phyloP scores from a whole-genome alignment of 169 alveolate genomes.

The Eimeria nieschulzi region DNA sequence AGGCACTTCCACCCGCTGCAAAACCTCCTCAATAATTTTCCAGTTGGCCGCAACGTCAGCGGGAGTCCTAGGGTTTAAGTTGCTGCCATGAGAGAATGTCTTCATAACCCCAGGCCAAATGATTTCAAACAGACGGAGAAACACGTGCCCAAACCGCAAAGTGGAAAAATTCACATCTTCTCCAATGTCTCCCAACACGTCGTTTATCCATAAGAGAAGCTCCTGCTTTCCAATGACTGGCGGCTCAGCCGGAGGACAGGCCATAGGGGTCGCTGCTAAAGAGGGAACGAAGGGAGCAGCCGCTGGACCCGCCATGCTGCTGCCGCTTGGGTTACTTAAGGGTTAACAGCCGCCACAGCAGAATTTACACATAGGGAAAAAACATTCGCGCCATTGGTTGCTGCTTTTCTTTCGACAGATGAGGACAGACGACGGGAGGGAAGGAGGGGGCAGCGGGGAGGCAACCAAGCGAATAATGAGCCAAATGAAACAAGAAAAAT shows the following conservation, averaged over 20 bases:
- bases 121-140: slow-evolving; percentile 65
- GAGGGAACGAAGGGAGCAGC: neutral
- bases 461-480: too few species aligned
- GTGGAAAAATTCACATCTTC: slow-evolving; percentile 43
- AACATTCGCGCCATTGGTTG: neutral
- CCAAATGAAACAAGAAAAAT: too few species aligned
- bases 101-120: slow-evolving; percentile 79
- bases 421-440: too few species aligned
- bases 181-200: slow-evolving; percentile 37
- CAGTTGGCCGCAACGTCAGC: slow-evolving; percentile 71
- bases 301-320: slow-evolving; percentile 27
- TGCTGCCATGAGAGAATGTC: neutral
- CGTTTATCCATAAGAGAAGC: slow-evolving; percentile 71
- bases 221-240: slow-evolving; percentile 76
- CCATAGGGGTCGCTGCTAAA: neutral
- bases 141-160: slow-evolving; percentile 73
- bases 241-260: neutral
- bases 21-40: slow-evolving; percentile 67
- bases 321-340: neutral
- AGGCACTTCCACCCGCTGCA: slow-evolving; percentile 72
- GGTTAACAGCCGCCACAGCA: too few species aligned
- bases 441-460: too few species aligned
- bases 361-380: too few species aligned
- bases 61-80: neutral
- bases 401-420: neutral